phyloP scores from a whole-genome alignment of 495 filamentous ascomycete species.

The Xylaria intraflava region DNA sequence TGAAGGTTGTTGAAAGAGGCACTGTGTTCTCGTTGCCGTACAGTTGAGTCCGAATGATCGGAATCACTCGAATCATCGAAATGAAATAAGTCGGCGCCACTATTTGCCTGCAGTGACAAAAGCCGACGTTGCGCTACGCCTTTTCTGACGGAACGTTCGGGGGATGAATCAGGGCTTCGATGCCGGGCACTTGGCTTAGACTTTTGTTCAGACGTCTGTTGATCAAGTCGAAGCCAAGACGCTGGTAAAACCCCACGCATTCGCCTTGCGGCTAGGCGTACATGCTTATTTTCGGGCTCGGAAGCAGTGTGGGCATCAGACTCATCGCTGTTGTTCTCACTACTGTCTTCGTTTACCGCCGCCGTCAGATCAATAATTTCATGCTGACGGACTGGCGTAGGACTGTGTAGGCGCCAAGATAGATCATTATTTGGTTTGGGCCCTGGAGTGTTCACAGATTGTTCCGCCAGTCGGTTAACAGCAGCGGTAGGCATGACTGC shows the following conservation, averaged over 20 bases:
- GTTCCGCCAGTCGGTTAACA: constrained; percentile 5
- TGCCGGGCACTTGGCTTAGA: constrained; percentile 22
- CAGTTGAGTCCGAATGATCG: constrained; percentile 18
- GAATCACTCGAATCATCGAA: constrained; percentile 37
- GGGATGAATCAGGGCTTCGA: constrained; percentile 32
- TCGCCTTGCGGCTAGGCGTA: constrained; percentile 34
- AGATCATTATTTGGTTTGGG: constrained; percentile 20
- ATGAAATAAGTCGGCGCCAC: constrained; percentile 30
- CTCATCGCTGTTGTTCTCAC: constrained; percentile 5
- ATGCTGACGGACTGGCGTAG: constrained; percentile 19
- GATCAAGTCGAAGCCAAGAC: constrained; percentile 78
- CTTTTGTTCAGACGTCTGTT: constrained; percentile 27
- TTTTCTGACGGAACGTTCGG: constrained; percentile 35
- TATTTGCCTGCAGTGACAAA: constrained; percentile 15
- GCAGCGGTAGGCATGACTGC: constrained; percentile 9
- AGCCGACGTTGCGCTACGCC: constrained; percentile 49
- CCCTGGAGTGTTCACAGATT: constrained; percentile 6
- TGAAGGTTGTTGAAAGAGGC: constrained; percentile 6
- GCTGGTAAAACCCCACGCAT: constrained; percentile 84
- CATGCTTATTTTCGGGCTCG: constrained; percentile 38
- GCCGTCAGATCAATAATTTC: constrained; percentile 22
- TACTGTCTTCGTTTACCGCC: constrained; percentile 11
- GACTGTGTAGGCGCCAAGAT: constrained; percentile 19
- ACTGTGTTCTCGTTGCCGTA: constrained; percentile 13
- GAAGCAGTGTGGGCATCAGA: constrained; percentile 21